A percentile compares a stretch with the other conserved stretches of the same genome.
phyloP scores from a whole-genome alignment of 2,329 filamentous ascomycete genomes.

The Pseudopyricularia javanii region DNA sequence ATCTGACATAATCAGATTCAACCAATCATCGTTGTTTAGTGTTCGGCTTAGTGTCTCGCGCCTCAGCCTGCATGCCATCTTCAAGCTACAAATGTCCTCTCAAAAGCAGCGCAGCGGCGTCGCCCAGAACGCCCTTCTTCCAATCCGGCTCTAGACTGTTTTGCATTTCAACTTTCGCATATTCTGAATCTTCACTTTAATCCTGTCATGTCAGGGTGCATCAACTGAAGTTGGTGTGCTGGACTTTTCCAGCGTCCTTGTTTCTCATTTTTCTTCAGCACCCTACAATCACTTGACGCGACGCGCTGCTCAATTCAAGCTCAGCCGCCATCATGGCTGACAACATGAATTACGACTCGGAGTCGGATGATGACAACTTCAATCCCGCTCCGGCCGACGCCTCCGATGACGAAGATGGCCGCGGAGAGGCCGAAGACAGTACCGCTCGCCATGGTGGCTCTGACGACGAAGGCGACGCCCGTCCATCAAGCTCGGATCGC shows the following conservation, averaged over 20 bases:
- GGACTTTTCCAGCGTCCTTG: background rate
- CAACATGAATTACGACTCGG: slow-evolving; percentile 34
- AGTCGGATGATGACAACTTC: slow-evolving; percentile 79
- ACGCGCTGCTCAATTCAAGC: background rate
- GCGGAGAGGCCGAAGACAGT: slow-evolving; percentile 14
- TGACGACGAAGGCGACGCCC: slow-evolving; percentile 8
- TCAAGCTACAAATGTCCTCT: background rate
- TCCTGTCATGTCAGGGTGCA: background rate
- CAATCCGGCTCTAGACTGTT: background rate
- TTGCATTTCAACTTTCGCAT: background rate
- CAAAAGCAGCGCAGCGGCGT: background rate
- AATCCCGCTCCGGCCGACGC: slow-evolving; percentile 66
- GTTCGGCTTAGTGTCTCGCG: background rate
- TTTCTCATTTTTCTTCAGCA: background rate
- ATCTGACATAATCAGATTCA: background rate
- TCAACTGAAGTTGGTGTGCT: background rate
- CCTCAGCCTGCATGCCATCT: background rate
- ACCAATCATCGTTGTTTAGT: background rate
- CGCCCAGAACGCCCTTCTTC: background rate
- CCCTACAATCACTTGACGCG: background rate
- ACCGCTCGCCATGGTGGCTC: slow-evolving; percentile 16
- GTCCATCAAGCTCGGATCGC: slow-evolving; percentile 3
- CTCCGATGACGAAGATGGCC: slow-evolving; percentile 56
- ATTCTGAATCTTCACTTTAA: background rate
- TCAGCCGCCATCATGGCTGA: slow-evolving; percentile 1